These are phyloP conservation scores for Dryadomyces quercivorus DNA, from an alignment of 2,329 filamentous ascomycete genomes.

Conservation along the genomic window DNA sequence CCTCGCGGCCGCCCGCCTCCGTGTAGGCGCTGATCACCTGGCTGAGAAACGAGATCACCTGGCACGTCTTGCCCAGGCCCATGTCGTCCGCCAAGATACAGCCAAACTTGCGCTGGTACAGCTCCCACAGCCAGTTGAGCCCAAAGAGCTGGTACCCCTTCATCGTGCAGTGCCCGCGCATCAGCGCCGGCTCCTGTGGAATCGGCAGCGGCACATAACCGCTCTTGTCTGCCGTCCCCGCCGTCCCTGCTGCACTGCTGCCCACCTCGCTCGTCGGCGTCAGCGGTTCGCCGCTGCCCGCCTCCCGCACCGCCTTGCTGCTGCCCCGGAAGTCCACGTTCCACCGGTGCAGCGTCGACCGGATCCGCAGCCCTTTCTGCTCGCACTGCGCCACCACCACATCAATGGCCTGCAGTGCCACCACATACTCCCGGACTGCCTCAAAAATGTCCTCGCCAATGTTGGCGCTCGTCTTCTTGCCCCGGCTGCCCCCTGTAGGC, in stretches of 20 bases:
- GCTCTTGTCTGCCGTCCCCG: conserved; percentile 12
- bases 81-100: conserved; percentile 96
- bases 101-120: conserved; percentile 68
- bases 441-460: conserved; percentile 42
- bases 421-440: conserved; percentile 56
- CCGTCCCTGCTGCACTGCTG: background rate
- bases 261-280: conserved; percentile 27
- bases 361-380: conserved; percentile 48
- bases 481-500: conserved; percentile 18
- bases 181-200: conserved; percentile 56
- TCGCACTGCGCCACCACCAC: conserved; percentile 68
- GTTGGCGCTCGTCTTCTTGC: conserved; percentile 33
- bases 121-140: conserved; percentile 82
- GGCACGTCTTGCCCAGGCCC: conserved; percentile 92
- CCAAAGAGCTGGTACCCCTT: conserved; percentile 93
- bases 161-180: conserved; percentile 65
- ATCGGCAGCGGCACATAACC: conserved; percentile 28
- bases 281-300: conserved; percentile 10
- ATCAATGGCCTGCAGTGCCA: conserved; percentile 73
- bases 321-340: conserved; percentile 35
- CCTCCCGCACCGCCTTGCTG: conserved; percentile 10
- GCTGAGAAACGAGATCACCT: conserved; percentile 85
- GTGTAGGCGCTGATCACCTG: conserved; percentile 59
- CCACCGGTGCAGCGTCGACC: conserved; percentile 33
- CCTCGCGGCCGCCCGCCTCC: conserved; percentile 6